These are phyloP conservation scores for Starmerella roubikii DNA, from an alignment of 805 yeast genomes.

Conservation along the genomic window DNA sequence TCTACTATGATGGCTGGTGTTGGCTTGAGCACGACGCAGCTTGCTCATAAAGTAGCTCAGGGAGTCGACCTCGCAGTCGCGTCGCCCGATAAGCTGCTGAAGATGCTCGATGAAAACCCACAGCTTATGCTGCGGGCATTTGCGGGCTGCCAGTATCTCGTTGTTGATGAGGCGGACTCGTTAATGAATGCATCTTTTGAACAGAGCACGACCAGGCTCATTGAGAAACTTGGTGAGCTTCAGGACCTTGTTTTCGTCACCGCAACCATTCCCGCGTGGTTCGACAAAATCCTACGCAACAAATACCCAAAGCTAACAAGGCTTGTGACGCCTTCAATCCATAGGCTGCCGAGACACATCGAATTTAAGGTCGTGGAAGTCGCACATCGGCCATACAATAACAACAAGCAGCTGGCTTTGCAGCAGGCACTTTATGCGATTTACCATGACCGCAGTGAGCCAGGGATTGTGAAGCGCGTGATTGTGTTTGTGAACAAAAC, in stretches of 20 bases:
- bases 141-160: constrained; percentile 43
- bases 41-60: constrained; percentile 19
- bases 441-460: constrained; percentile 68
- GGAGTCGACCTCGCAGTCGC: constrained; percentile 71
- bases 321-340: constrained; percentile 69
- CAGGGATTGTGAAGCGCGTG: constrained; percentile 60
- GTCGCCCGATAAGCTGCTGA: constrained; percentile 61
- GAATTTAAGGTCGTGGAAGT: constrained; percentile 67
- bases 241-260: constrained; percentile 64
- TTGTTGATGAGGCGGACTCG: constrained; percentile 90
- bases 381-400: constrained; percentile 62
- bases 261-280: constrained; percentile 78
- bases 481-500: constrained; percentile 74
- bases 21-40: constrained; percentile 10
- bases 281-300: constrained; percentile 45
- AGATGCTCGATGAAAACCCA: constrained; percentile 26
- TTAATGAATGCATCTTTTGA: constrained; percentile 71
- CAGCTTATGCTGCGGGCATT: constrained; percentile 22
- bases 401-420: constrained; percentile 68
- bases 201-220: constrained; percentile 44
- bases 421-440: constrained; percentile 84
- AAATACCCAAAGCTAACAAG: constrained; percentile 53
- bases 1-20: constrained; percentile 10
- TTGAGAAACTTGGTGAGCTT: constrained; percentile 39
- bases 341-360: constrained; percentile 65